Conservation (phyloP, 257 asterid genomes). For the Petunia secreta region DNA sequence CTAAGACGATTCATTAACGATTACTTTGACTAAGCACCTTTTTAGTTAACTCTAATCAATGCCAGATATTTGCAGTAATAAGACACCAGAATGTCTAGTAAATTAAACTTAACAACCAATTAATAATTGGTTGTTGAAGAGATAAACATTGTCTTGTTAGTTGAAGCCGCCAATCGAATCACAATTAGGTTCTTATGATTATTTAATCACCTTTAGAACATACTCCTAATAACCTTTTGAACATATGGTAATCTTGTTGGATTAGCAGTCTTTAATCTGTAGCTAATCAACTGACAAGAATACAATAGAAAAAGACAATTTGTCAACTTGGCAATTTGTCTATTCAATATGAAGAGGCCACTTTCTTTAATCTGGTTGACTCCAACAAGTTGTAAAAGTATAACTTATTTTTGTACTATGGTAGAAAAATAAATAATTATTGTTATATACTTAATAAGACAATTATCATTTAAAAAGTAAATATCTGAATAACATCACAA, state of each 20-base stretch:
- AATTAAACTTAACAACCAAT: slow-evolving; percentile 1
- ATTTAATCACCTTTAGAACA: slow-evolving; percentile 28
- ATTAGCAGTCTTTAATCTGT: background rate
- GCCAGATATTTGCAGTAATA: background rate
- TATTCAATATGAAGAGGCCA: background rate
- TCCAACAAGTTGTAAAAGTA: slow-evolving; percentile 18
- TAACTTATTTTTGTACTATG: background rate
- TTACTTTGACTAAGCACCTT: slow-evolving; percentile 33
- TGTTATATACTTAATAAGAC: background rate
- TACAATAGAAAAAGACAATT: background rate
- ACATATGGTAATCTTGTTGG: slow-evolving; percentile 15
- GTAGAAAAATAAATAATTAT: background rate
- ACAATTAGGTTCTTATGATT: slow-evolving; percentile 9
- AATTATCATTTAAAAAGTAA: no score
- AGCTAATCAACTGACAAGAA: background rate
- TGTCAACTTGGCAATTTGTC: background rate
- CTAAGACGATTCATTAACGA: slow-evolving; percentile 35
- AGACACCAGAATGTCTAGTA: background rate
- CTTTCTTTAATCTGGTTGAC: background rate
- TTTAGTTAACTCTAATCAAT: slow-evolving; percentile 8
- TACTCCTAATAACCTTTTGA: slow-evolving; percentile 26
- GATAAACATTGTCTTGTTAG: slow-evolving; percentile 47
- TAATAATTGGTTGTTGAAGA: slow-evolving; percentile 32
- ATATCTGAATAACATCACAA: background rate
- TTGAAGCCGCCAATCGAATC: slow-evolving; percentile 31